Percentiles rank a stretch among this genome's conserved stretches.
These are phyloP conservation scores for Cryptococcus sp. DNA, from an alignment of 1,284 basidiomycete species.

Conservation along the genomic window DNA sequence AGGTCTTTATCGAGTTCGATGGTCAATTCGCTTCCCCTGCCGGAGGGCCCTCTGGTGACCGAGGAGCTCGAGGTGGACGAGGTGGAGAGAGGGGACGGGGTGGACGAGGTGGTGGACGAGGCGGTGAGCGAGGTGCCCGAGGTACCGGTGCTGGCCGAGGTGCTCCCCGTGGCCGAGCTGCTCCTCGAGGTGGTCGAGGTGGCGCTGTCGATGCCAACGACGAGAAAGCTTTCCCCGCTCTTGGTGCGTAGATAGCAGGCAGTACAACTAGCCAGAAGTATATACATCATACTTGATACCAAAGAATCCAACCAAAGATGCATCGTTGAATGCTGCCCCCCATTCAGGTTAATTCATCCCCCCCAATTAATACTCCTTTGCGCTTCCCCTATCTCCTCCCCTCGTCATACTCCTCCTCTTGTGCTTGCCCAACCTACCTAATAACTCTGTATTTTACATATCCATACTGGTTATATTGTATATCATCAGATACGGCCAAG, in stretches of 20 bases:
- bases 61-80: slow-evolving; percentile 20
- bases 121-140: slow-evolving; percentile 24
- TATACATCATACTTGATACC: not conserved
- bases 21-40: slow-evolving; percentile 45
- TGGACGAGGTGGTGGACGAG: slow-evolving; percentile 19
- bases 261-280: not conserved
- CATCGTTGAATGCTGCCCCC: too few relatives aligned
- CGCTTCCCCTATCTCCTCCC: too few relatives aligned
- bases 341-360: too few relatives aligned
- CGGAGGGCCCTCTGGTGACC: slow-evolving; percentile 18
- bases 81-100: slow-evolving; percentile 18
- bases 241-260: slow-evolving; percentile 47
- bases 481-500: too few relatives aligned
- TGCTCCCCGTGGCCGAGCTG: slow-evolving; percentile 49
- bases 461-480: too few relatives aligned
- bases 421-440: too few relatives aligned
- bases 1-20: slow-evolving; percentile 48
- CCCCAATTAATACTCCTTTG: too few relatives aligned
- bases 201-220: slow-evolving; percentile 63
- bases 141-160: slow-evolving; percentile 33
- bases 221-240: slow-evolving; percentile 75
- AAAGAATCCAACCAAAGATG: too few relatives aligned
- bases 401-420: too few relatives aligned
- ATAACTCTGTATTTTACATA: too few relatives aligned
- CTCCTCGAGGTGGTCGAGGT: slow-evolving; percentile 20